Base-by-base conservation (phyloP, 768 basidiomycete species). In the Leccinum incarnatum region DNA sequence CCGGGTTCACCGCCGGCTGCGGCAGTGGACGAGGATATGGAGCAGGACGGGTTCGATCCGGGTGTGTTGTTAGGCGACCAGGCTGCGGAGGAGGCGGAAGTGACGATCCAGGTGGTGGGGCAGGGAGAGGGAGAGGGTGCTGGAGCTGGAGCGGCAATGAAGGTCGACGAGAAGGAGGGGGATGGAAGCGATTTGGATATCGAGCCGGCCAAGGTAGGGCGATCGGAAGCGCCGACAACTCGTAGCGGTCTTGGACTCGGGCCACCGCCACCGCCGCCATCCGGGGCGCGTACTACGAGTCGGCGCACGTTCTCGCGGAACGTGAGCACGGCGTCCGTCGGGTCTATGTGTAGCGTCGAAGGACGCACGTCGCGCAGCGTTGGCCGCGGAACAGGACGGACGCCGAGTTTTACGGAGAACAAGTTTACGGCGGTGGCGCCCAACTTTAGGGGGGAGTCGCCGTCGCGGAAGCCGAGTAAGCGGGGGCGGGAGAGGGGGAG, bases 361-460 rank as follows among this genome's bases (percentile, higher is more conserved):
- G 25, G 34, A 27, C 14, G n/a, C 11, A 10, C 37, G 4, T 40
- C 37, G 37, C 37, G 37, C 37, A 40, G 37, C 17, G 37, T 40
- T 9, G 37, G 37, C 2, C 59, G 76, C 64, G 1, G 63, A 66
- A 23, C 56, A 59, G 65, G 40, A 2, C 64, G 51, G 71, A 76
- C 64, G 55, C 67, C 65, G 54, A 74, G 58, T 62, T 74, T 64
- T 52, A 71, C 61, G 2, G 61, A 79, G 53, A 84, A 83, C 58
- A 68, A 67, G 51, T 84, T 84, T 32, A 83, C 77, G 32, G 77
- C 79, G 0, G 81, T 84, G 6, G 66, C 78, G 1, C 68, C 71
- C 14, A 63, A 68, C 29, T 81, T 68, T 47, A 58, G 73, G n/a
- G 63, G 63, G 0, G 64, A 63, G 56, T 72, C 71, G 17, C 71